Evolutionary conservation across 192 early-diverging fungal species (phyloP).

Genomic region (Haplosporangium gracile): DNA sequence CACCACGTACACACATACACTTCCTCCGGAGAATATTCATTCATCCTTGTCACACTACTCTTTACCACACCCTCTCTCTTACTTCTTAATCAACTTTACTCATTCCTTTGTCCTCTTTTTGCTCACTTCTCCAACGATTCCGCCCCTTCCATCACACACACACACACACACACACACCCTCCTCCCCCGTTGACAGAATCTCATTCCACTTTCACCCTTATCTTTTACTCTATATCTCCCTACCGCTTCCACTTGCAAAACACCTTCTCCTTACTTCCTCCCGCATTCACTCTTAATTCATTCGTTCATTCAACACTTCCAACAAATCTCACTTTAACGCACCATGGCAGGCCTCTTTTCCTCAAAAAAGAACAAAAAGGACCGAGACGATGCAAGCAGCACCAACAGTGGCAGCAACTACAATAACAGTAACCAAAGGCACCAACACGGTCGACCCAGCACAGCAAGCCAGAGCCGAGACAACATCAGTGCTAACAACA

Average conservation of each 20-base stretch:
- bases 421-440: slow-evolving; percentile 1
- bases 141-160: not conserved
- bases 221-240: not conserved
- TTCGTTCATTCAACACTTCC: not conserved
- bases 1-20: no score
- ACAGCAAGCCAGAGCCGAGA: slow-evolving; percentile 8
- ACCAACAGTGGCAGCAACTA: slow-evolving; percentile 16
- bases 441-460: slow-evolving; percentile 25
- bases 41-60: not conserved
- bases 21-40: not conserved
- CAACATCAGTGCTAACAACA: slow-evolving; percentile 24
- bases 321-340: not conserved
- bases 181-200: not conserved
- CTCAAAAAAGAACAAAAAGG: slow-evolving; percentile 52
- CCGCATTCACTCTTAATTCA: not conserved
- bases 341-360: slow-evolving; percentile 48
- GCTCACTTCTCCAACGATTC: not conserved
- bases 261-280: not conserved
- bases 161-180: not conserved
- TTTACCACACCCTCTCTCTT: not conserved
- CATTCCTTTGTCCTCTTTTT: not conserved
- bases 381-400: slow-evolving; percentile 23
- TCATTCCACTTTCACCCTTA: not conserved
- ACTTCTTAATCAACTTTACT: not conserved
- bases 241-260: not conserved